Percentiles rank a stretch among this genome's conserved stretches.
These are phyloP conservation scores for Abortiporus biennis DNA, from an alignment of 1,284 basidiomycete genomes.

Conservation along the genomic window DNA sequence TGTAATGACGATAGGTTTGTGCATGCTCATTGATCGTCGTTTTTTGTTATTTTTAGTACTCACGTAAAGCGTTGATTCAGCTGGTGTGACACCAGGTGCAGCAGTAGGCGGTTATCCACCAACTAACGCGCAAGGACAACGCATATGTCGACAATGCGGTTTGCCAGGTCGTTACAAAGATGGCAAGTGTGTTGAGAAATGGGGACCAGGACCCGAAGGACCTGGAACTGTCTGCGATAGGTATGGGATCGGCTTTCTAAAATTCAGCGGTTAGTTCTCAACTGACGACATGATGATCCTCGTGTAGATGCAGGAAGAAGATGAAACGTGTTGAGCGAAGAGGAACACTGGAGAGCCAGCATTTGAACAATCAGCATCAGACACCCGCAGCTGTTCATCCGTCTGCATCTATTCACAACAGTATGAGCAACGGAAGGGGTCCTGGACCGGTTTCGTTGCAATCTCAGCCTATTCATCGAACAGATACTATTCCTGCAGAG, in stretches of 20 bases:
- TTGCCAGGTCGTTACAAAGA: conserved; percentile 70
- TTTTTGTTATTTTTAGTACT: conserved; percentile 14
- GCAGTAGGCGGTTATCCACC: conserved; percentile 39
- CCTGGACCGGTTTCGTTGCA: conserved; percentile 5
- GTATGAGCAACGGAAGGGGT: conserved; percentile 18
- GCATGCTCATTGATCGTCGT: background rate
- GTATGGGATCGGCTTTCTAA: conserved; percentile 27
- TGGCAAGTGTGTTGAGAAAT: conserved; percentile 80
- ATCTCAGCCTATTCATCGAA: conserved; percentile 9
- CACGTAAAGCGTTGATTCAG: conserved; percentile 21
- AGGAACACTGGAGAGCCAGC: conserved; percentile 53
- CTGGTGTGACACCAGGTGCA: conserved; percentile 19
- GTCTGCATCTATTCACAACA: conserved; percentile 18
- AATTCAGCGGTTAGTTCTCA: conserved; percentile 5
- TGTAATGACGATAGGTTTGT: conserved; percentile 21
- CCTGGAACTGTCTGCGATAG: conserved; percentile 80
- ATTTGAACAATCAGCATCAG: conserved; percentile 10
- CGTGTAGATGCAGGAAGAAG: conserved; percentile 66
- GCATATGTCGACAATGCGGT: conserved; percentile 72
- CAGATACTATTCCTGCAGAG: conserved; percentile 23
- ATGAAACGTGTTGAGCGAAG: conserved; percentile 79
- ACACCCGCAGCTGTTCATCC: conserved; percentile 19
- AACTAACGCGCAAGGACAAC: conserved; percentile 57
- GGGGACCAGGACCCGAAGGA: conserved; percentile 79
- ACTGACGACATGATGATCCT: conserved; percentile 1